Evolutionary conservation across 805 yeast genomes (phyloP), one percentile per base, ranked within the genome.

Genomic region (Ogataea naganishii): DNA sequence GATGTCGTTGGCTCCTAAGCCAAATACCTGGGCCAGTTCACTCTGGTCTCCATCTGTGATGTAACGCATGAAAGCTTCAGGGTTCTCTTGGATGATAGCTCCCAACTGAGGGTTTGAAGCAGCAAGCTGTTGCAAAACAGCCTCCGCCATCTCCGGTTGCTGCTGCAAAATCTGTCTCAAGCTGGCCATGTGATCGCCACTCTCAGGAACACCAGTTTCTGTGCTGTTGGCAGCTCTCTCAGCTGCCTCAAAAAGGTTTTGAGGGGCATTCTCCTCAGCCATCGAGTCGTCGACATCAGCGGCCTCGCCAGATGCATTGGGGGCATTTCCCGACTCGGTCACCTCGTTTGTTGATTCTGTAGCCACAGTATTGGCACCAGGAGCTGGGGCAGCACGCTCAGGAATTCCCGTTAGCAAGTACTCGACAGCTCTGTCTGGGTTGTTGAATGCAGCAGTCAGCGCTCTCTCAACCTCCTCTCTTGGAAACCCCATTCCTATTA

Each of bases 371-470:
- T 30, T 31, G 10, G 26, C 33, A 11, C 30, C 34, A 6, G 35
- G 31, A n/a, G 41, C 33, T 5, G 34, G 33, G n/a, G 46, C 44
- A 20, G 24, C 31, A 30, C 41, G 53, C 46, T 79, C 89, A 14
- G 96, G 95, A 25, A 89, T 72, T 3, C 96, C 97, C 27, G 88
- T 84, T 40, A 92, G 62, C 29, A 92, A 65, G 53, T 89, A 88
- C 53, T 92, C 98, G 10, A 92, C 97, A 0, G 98, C 98, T 47
- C 98, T 76, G 53, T 89, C 97, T 14, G 98, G 97, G 58, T 92
- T 88, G 60, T 89, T 89, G 62, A 76, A 92, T 1, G 98, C 97
- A 11, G 95, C 95, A 44, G 94, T 75, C 52, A 92, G 62, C 0
- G 98, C 98, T 26, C 75, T 72, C 58, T 84, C 94, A 16, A 85